Evolutionary conservation across 1,284 basidiomycete genomes (phyloP).

Genomic region (Ustilago sp.): DNA sequence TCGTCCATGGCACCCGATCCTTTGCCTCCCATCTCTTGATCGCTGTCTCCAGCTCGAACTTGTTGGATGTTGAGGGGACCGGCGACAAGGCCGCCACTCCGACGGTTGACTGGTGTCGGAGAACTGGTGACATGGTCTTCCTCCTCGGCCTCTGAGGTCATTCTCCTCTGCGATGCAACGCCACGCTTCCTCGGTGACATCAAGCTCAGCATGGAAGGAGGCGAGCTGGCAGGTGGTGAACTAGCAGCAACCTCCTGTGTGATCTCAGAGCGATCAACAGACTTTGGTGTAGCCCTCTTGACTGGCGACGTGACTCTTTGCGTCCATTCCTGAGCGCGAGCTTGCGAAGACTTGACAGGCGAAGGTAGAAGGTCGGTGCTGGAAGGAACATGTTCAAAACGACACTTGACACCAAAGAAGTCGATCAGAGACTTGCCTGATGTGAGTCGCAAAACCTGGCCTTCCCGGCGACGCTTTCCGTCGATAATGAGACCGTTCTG

Average conservation of each 20-base stretch:
- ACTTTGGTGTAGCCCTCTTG: conserved; percentile 21
- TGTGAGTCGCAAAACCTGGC: conserved; percentile 57
- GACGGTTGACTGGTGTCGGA: conserved; percentile 35
- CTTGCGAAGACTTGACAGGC: conserved; percentile 30
- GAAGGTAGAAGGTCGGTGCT: conserved; percentile 23
- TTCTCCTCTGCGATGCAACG: conserved; percentile 1
- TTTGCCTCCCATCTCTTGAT: conserved; percentile 24
- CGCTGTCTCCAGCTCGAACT: conserved; percentile 43
- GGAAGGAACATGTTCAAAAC: conserved; percentile 42
- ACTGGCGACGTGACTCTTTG: conserved; percentile 43
- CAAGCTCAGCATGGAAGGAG: conserved; percentile 24
- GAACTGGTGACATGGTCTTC: conserved; percentile 39
- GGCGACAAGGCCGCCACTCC: conserved; percentile 32
- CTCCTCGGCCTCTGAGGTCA: conserved; percentile 10
- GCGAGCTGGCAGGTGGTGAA: conserved; percentile 43
- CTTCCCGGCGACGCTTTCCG: conserved; percentile 62
- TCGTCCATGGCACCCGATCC: conserved; percentile 23
- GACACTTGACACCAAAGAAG: conserved; percentile 61
- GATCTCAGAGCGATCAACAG: background rate
- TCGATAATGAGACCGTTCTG: conserved; percentile 68
- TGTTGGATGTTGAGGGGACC: conserved; percentile 41
- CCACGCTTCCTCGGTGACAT: conserved; percentile 26
- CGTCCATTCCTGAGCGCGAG: conserved; percentile 22
- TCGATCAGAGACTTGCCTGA: conserved; percentile 56
- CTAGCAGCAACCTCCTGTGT: conserved; percentile 15